Conservation (phyloP, 2,329 filamentous ascomycete species). For the Magnaporthiopsis incrustans region DNA sequence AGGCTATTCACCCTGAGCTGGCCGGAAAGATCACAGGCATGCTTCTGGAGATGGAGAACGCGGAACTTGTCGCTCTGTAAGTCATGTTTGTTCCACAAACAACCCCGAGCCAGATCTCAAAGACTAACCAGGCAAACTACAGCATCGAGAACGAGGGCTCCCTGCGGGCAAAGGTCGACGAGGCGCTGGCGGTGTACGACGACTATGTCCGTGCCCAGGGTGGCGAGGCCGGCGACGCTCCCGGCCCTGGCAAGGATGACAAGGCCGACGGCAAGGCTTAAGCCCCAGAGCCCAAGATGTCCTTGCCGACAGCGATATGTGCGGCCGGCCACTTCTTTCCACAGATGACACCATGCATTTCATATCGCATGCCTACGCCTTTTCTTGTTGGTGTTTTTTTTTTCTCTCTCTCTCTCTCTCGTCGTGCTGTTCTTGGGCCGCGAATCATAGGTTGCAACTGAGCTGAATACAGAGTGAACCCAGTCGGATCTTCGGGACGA, state of each 20-base stretch:
- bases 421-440: constrained; percentile 4
- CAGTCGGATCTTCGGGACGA: not conserved
- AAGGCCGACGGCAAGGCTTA: constrained; percentile 45
- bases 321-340: constrained; percentile 9
- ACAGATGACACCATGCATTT: constrained; percentile 19
- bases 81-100: constrained; percentile 31
- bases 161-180: constrained; percentile 91
- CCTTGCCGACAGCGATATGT: constrained; percentile 10
- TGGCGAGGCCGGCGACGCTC: constrained; percentile 23
- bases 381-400: not conserved
- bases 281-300: constrained; percentile 15
- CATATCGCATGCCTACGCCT: constrained; percentile 9
- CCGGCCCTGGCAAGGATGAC: constrained; percentile 44
- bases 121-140: constrained; percentile 12
- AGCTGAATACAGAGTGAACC: constrained; percentile 11
- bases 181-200: constrained; percentile 94
- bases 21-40: constrained; percentile 99
- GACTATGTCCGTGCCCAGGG: constrained; percentile 91
- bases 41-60: constrained; percentile 98
- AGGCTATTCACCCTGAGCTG: constrained; percentile 85
- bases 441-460: not conserved
- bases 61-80: constrained; percentile 90
- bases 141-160: constrained; percentile 86
- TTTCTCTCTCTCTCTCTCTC: constrained; percentile 1
- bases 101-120: constrained; percentile 7